Conservation (phyloP, 2,329 filamentous ascomycete genomes). For the Cladophialophora bantiana region DNA sequence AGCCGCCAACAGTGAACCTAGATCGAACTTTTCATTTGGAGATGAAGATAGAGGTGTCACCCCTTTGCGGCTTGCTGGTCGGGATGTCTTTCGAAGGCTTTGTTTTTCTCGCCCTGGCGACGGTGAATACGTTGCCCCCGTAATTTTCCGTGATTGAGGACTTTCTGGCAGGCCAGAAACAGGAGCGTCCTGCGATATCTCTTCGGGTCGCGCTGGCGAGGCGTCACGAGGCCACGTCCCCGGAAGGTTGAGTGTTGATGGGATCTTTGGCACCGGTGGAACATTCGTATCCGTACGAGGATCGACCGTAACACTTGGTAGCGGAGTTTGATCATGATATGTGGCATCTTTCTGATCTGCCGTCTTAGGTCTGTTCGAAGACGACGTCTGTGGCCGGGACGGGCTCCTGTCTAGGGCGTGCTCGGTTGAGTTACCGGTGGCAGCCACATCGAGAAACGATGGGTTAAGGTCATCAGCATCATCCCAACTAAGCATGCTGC, state of each 20-base stretch:
- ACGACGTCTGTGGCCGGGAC: slow-evolving; percentile 20
- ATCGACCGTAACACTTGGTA: slow-evolving; percentile 20
- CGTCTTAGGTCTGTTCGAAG: slow-evolving; percentile 7
- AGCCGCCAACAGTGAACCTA: slow-evolving; percentile 35
- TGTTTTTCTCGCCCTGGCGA: slow-evolving; percentile 26
- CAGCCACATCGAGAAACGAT: slow-evolving; percentile 35
- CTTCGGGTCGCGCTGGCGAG: slow-evolving; percentile 36
- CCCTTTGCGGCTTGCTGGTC: slow-evolving; percentile 32
- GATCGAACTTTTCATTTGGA: slow-evolving; percentile 36
- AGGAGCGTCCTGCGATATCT: slow-evolving; percentile 1
- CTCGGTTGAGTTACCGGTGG: not conserved
- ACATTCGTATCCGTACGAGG: slow-evolving; percentile 44
- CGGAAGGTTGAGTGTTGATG: slow-evolving; percentile 50
- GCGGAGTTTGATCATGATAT: slow-evolving; percentile 30
- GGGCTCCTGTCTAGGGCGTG: not conserved
- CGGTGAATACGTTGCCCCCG: slow-evolving; percentile 19
- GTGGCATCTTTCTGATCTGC: slow-evolving; percentile 17
- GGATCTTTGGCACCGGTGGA: slow-evolving; percentile 57
- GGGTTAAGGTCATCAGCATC: slow-evolving; percentile 37
- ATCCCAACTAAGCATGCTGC: slow-evolving; percentile 53
- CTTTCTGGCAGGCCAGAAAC: slow-evolving; percentile 9
- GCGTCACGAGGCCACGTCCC: slow-evolving; percentile 52
- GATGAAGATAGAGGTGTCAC: slow-evolving; percentile 17
- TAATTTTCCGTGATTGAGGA: slow-evolving; percentile 22
- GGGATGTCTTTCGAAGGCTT: slow-evolving; percentile 22